Evolutionary conservation across 2,329 filamentous ascomycete species (phyloP).

Genomic region (Aspergillus alliaceus): DNA sequence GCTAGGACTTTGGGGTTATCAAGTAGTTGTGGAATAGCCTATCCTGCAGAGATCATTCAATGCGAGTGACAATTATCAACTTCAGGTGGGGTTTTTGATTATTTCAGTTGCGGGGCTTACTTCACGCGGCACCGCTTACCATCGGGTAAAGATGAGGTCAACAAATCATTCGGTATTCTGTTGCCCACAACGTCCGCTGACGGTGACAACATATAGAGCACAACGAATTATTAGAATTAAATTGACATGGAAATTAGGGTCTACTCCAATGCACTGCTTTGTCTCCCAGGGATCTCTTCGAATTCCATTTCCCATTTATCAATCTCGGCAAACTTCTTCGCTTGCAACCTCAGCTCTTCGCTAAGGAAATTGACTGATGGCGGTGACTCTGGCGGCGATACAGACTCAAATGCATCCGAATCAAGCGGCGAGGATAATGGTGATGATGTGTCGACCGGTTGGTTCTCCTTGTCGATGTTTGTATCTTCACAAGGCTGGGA

Average conservation of each 20-base stretch:
- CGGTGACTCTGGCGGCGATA: slow-evolving; percentile 12
- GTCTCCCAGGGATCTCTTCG: slow-evolving; percentile 38
- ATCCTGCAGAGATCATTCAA: background rate
- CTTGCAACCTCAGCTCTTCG: slow-evolving; percentile 37
- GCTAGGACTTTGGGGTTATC: background rate
- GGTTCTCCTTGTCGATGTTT: slow-evolving; percentile 33
- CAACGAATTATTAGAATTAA: background rate
- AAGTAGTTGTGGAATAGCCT: background rate
- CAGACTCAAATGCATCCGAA: slow-evolving; percentile 30
- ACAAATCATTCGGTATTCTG: background rate
- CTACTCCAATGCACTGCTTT: slow-evolving; percentile 23
- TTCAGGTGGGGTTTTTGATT: background rate
- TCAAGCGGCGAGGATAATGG: slow-evolving; percentile 34
- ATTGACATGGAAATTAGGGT: background rate
- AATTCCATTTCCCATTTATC: slow-evolving; percentile 47
- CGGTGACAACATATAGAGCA: background rate
- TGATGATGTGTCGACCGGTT: slow-evolving; percentile 26
- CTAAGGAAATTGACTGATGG: slow-evolving; percentile 27
- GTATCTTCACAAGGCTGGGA: slow-evolving; percentile 6
- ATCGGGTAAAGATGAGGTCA: background rate
- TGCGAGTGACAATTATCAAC: background rate
- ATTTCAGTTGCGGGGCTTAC: background rate
- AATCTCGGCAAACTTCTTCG: slow-evolving; percentile 42
- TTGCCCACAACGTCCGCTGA: background rate
- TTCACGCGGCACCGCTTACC: background rate